Evolutionary conservation across 2,329 filamentous ascomycete genomes (phyloP).

Genomic region (Cladorrhinum sp.): DNA sequence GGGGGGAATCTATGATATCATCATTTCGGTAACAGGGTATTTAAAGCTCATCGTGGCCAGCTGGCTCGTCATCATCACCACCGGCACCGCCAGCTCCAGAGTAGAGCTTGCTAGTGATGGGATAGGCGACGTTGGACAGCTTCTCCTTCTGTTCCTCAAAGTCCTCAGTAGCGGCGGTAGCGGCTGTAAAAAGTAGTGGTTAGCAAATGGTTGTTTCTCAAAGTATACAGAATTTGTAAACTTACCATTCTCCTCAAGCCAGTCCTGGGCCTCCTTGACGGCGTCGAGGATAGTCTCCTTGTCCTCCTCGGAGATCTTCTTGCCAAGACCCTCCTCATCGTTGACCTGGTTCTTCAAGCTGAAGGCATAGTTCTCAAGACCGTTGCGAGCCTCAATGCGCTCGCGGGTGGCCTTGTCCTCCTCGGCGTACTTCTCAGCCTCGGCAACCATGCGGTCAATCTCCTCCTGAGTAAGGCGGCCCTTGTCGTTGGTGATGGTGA

Average conservation of each 20-base stretch:
- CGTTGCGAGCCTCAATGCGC: constrained; percentile 94
- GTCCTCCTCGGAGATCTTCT: constrained; percentile 98
- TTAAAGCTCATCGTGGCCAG: constrained; percentile 74
- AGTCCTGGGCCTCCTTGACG: constrained; percentile 94
- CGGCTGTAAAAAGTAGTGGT: constrained; percentile 31
- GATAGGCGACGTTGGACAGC: constrained; percentile 92
- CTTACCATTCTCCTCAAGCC: constrained; percentile 87
- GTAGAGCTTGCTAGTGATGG: constrained; percentile 98
- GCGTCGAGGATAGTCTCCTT: constrained; percentile 95
- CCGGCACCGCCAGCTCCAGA: constrained; percentile 58
- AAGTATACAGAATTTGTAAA: neutral
- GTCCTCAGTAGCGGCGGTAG: constrained; percentile 82
- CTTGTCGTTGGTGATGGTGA: constrained; percentile 99
- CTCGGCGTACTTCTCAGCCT: constrained; percentile 98
- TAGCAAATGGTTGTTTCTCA: constrained; percentile 6
- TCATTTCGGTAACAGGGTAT: constrained; percentile 36
- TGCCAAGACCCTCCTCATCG: constrained; percentile 95
- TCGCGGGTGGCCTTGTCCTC: constrained; percentile 98
- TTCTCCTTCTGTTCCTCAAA: constrained; percentile 99
- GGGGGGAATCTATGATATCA: constrained; percentile 31
- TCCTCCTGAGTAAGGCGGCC: constrained; percentile 93
- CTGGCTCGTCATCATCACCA: constrained; percentile 68
- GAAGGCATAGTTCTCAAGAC: constrained; percentile 98
- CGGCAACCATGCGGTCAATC: constrained; percentile 98
- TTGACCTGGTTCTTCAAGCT: constrained; percentile 98